Base-by-base conservation (phyloP, 2,329 filamentous ascomycete genomes). In the Ophiostoma himal-ulmi region DNA sequence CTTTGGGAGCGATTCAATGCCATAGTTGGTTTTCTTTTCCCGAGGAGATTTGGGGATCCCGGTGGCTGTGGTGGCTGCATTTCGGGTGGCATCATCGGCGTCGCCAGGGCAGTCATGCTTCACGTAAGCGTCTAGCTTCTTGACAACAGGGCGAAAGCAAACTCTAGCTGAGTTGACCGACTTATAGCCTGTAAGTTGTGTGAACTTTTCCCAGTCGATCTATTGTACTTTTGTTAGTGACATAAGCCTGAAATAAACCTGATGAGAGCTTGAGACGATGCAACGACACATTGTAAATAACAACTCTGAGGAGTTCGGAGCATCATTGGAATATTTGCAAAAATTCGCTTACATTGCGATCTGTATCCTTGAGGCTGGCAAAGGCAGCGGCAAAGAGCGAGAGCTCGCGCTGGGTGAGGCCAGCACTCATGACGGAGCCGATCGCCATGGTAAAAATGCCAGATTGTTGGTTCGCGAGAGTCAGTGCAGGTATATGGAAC, bases 141-240 rank as follows among this genome's bases (percentile, higher is more conserved):
- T 78, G 71, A 84, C 80, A 17, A 86, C 85, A 0, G 86, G 86
- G 34, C 85, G 86, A 77, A 88, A 89, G 78, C 88, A 88, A 70
- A 85, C 84, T 75, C 72, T 72, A 3, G 73, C 74, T 3, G 72
- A 74, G 14, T 72, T 68, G 26, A 65, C 37, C 48, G 70, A 72
- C 4, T 67, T 52, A 36, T 74, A 74, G 20, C 73, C 74, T 13
- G 72, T 70, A 13, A 74, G 48, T 11, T 48, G 41, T 3, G 73
- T 68, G 36, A 74, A 75, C 36, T 71, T 74, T 6, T 67, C 52
- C 67, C 70, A 74, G 66, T 74, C 71, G 20, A 75, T 34, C 68
- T 68, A 26, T 2, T 22, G 60, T 37, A 20, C 13, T 17, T 60
- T 11, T n/a, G 60, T 64, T n/a, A 64, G 30, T 36, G 13, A n/a